Conservation (phyloP, 2,329 filamentous ascomycete genomes). For the Scorias spongiosa region DNA sequence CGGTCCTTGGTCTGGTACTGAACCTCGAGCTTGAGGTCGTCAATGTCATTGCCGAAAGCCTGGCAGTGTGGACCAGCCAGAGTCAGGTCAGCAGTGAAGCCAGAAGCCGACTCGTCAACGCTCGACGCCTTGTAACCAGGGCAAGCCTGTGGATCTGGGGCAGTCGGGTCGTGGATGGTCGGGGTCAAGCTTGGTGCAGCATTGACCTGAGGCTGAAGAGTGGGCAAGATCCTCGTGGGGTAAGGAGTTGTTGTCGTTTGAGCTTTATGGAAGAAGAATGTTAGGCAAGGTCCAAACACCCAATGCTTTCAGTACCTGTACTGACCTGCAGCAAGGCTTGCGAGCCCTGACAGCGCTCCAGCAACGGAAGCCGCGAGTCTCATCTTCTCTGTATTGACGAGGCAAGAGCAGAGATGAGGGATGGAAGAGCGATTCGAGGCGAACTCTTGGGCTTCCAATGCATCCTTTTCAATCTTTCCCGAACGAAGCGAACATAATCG, state of each 20-base stretch:
- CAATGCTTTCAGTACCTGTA: background rate
- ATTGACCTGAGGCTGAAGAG: conserved; percentile 11
- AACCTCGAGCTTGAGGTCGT: conserved; percentile 10
- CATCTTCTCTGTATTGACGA: background rate
- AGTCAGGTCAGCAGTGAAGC: conserved; percentile 14
- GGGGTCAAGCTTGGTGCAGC: conserved; percentile 14
- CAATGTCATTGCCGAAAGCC: conserved; percentile 17
- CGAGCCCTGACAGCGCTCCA: background rate
- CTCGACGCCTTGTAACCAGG: conserved; percentile 16
- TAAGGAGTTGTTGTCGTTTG: no score
- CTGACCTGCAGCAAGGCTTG: background rate
- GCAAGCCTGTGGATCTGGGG: conserved; percentile 13
- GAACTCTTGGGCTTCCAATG: no score
- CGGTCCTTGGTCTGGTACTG: conserved; percentile 14
- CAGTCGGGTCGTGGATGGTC: conserved; percentile 11
- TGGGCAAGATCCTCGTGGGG: conserved; percentile 4
- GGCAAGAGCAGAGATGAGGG: background rate
- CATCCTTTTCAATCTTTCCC: no score
- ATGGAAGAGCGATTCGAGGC: background rate
- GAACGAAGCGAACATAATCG: no score
- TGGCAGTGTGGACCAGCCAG: conserved; percentile 14
- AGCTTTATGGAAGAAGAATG: no score
- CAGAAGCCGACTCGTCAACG: conserved; percentile 6
- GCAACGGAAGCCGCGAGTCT: background rate
- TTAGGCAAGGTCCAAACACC: no score